Base-by-base conservation (phyloP, 2,329 filamentous ascomycete genomes). In the Neophaeococcomyces mojaviensis region DNA sequence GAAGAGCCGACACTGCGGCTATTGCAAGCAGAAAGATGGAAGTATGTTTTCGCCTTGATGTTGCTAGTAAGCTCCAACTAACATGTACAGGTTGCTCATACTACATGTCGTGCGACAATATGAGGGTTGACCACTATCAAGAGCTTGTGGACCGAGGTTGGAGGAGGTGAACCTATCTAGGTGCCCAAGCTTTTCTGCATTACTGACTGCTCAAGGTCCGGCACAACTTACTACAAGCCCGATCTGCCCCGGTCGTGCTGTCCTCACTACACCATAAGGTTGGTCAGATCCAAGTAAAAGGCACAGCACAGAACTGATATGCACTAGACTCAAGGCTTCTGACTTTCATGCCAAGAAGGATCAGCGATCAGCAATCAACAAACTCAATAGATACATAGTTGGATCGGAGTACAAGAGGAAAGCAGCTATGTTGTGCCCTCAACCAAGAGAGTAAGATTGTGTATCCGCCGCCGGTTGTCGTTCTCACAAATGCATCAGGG, bases 171-270 rank as follows among this genome's bases (percentile, higher is more conserved):
- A 49, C 13, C 19, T 33, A 18, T 13, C n/a, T 20, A 37, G 13
- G 19, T 39, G 22, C n/a, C 33, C 35, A 45, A 37, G 22, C 8
- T 33, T 34, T 43, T 19, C 33, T 30, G 24, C 22, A n/a, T 52
- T 19, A 15, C n/a, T 12, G 31, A 10, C 43, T 24, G 12, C 43
- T 28, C 5, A 40, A 71, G 70, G 53, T 73, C 70, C 32, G 70
- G 70, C 2, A 67, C 63, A 9, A 60, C 71, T 38, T 72, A 71
- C 56, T 73, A 73, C 56, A 73, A 72, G 55, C 70, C 68, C 52
- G 71, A 73, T 63, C 81, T 87, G 58, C 76, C 76, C 48, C 74
- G 81, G 47, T 86, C 88, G 51, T 98, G 92, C 60, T 98, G 92
- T 64, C 88, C 89, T 36, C 88, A 96, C 60, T 97, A 73, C 53